These are phyloP conservation scores for Liquidambar formosana DNA, from an alignment of 164 flowering plant species.

Conservation along the genomic window DNA sequence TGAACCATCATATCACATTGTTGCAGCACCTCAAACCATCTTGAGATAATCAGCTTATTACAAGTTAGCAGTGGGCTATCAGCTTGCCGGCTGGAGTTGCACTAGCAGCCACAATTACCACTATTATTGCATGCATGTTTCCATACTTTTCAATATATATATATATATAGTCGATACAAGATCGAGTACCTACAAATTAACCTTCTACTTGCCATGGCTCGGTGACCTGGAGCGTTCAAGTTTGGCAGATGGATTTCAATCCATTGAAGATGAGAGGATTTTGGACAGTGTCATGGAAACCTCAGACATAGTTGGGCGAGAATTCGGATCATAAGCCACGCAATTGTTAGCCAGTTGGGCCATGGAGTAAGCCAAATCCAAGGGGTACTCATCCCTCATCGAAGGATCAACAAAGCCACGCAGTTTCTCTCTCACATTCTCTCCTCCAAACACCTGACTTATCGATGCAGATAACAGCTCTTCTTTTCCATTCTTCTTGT, in stretches of 20 bases:
- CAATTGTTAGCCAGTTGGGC: constrained; percentile 59
- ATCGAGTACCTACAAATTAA: no score
- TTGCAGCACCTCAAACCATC: no score
- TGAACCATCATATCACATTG: no score
- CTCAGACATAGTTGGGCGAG: constrained; percentile 53
- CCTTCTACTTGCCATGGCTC: constrained; percentile 32
- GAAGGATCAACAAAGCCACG: constrained; percentile 45
- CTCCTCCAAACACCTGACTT: constrained; percentile 46
- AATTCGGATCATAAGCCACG: constrained; percentile 45
- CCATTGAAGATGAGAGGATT: constrained; percentile 57
- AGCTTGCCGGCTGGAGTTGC: no score
- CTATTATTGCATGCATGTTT: no score
- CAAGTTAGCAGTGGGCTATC: no score
- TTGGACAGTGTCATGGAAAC: constrained; percentile 48
- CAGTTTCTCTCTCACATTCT: constrained; percentile 57
- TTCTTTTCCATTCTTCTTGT: constrained; percentile 22
- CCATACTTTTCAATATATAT: no score
- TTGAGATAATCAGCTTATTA: no score
- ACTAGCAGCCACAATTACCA: no score
- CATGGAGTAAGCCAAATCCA: constrained; percentile 61
- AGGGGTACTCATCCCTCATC: constrained; percentile 48
- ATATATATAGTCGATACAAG: no score
- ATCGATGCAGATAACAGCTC: constrained; percentile 33
- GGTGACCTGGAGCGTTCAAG: constrained; percentile 37
- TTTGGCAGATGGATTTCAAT: constrained; percentile 73